Evolutionary conservation across 169 alveolate species (phyloP), one percentile per base, ranked within the genome.

Genomic region (Eimeria necatrix): DNA sequence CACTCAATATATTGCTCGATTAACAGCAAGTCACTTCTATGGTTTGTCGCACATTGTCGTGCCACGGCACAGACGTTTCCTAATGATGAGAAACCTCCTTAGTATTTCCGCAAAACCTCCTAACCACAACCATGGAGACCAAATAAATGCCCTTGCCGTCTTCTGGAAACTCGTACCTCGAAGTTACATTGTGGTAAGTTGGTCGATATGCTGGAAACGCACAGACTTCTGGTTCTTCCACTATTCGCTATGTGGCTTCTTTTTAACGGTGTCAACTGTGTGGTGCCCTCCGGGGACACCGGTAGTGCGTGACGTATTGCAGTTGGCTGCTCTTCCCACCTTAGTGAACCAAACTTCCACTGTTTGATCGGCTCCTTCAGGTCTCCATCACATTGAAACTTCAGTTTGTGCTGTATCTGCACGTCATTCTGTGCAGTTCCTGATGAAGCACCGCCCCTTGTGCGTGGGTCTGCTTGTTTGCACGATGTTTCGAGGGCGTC

Each of bases 161-260:
- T 32, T 59, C 49, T 48, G 86, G n/a, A 20, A 48, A 49, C 22
- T 18, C 86, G 64, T 76, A 76, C 86, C 86, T 76, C 86, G 64
- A 76, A 76, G 41, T 76, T 76, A 48, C 46, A 20, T 46, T 76
- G 59, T n/a, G 86, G 86, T 5, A 76, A 52, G 64, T 76, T 61
- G n/a, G 86, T 41, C 6, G 86, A 76, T 3, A 76, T 20, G 2
- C 64, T 76, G 32, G 86, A 76, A 48, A 76, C 64, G 49, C 86
- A 76, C 16, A 76, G 61, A 52, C 14, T 76, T 49, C 22, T 41
- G 86, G 86, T 46, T 61, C 51, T 41, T n/a, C 86, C 68, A 22
- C 64, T 48, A 8, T 76, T n/a, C 12, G 51, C 2, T 46, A 49
- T 18, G 46, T 59, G 86, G 46, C 64, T 20, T 0, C 46, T 76